Base-by-base conservation (phyloP, 2,329 filamentous ascomycete genomes). In the Corynespora cassiicola region DNA sequence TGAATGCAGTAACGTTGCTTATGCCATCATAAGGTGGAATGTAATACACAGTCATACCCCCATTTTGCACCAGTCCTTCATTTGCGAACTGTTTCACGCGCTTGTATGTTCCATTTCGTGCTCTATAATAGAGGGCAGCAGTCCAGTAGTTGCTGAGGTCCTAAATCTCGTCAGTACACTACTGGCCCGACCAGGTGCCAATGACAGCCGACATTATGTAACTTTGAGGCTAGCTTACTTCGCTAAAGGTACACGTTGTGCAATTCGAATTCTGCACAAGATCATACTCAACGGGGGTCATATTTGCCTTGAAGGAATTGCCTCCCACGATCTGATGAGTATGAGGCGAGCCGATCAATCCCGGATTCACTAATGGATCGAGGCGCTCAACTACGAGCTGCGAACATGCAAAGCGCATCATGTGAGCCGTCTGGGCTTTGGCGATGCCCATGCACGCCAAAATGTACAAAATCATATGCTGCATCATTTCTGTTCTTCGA, bases 11-110 rank as follows among this genome's bases (percentile, higher is more conserved):
- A 12, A 71, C 69, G 31, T 70, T 57, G 40, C 46, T 61, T 11
- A 58, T 49, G 5, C 56, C 60, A 31, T 60, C 56, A 24, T 62
- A 64, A 2, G 60, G 56, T 10, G 57, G 50, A 24, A 64, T 63
- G 27, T 64, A 64, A 34, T 64, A 64, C 7, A 64, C 57, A 0
- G 57, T 61, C 42, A 63, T 58, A 2, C 60, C 60, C 1, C 58
- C 57, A 28, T 54, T 50, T 35, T 64, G 60, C 7, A 47, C 40
- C n/a, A 57, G 39, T 2, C 53, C 47, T 5, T 36, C 36, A 22
- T 60, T 60, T 16, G 45, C 43, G 28, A 56, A 56, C 34, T 64
- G 60, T 15, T 50, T 46, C 4, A 64, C 58, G n/a, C 58, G 45
- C 29, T 56, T 62, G 36, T 47, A 64, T 1, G 60, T 63, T n/a